Percentiles rank a stretch among this genome's conserved stretches.
These are phyloP conservation scores for Melaleuca alternifolia DNA, from an alignment of 345 rosid genomes.

Conservation along the genomic window DNA sequence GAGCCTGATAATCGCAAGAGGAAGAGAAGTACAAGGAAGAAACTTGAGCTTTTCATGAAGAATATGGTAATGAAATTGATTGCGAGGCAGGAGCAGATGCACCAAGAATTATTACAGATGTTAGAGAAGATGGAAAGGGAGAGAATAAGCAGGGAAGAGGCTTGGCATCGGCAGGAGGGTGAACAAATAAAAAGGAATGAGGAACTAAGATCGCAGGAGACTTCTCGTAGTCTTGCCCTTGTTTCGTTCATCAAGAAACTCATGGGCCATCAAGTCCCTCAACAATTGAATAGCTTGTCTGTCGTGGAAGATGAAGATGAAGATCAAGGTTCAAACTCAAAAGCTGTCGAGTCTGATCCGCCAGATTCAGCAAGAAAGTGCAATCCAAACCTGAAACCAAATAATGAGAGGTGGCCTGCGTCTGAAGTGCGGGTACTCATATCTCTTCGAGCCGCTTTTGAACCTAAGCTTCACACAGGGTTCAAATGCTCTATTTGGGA, in stretches of 20 bases:
- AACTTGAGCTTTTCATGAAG: slow-evolving; percentile 40
- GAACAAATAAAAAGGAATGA: slow-evolving; percentile 53
- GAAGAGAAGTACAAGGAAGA: slow-evolving; percentile 36
- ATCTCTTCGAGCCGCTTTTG: slow-evolving; percentile 34
- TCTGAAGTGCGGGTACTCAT: slow-evolving; percentile 68
- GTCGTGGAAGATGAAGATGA: not conserved
- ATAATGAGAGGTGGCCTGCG: slow-evolving; percentile 58
- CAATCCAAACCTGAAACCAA: not conserved
- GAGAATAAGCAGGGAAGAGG: slow-evolving; percentile 57
- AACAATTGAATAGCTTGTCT: slow-evolving; percentile 1
- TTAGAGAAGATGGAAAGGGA: slow-evolving; percentile 64
- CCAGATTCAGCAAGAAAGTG: not conserved
- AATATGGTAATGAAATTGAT: slow-evolving; percentile 42
- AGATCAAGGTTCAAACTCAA: not conserved
- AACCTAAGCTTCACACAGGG: slow-evolving; percentile 26
- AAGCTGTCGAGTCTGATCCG: not conserved
- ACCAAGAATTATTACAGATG: slow-evolving; percentile 49
- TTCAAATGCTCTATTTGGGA: slow-evolving; percentile 49
- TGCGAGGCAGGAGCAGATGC: slow-evolving; percentile 77
- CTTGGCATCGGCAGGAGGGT: slow-evolving; percentile 59
- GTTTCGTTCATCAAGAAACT: slow-evolving; percentile 47
- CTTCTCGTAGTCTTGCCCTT: slow-evolving; percentile 41
- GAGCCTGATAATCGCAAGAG: slow-evolving; percentile 31
- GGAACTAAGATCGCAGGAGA: slow-evolving; percentile 45
- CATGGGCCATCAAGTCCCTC: slow-evolving; percentile 33